Evolutionary conservation across 768 basidiomycete species (phyloP), one percentile per base, ranked within the genome.

Genomic region (Termitomyces sp.): DNA sequence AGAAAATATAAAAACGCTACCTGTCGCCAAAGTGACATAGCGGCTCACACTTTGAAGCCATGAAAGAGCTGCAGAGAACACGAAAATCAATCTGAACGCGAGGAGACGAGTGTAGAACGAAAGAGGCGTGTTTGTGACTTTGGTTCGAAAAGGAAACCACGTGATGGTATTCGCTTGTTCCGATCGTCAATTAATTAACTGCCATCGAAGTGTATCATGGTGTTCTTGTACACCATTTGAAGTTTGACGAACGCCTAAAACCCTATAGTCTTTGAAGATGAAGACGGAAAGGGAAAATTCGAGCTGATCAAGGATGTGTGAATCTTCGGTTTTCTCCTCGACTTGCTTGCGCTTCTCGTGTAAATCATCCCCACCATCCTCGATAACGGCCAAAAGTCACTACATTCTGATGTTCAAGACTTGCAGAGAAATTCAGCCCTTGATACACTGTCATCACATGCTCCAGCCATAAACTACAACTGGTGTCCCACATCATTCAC

Each of bases 21-120:
- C 90, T 88, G 65, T 91, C 89, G 65, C 81, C 80, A 68, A 92
- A 92, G 60, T 84, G 81, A 72, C 88, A 88, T 53, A 92, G 73
- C 7, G 90, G 89, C 74, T 90, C 90, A 71, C 88, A 91, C 62
- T 78, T 77, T 45, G 74, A 73, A 51, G 76, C 66, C 79, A 80
- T 80, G 55, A 56, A 46, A 54, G 60, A 51, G n/a, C n/a, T 55
- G 59, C 52, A 52, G 54, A 67, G 45, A 59, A 56, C 48, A 58
- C 60, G 40, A 56, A 59, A 52, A 53, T 41, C 63, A 55, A 54
- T 58, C 24, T 54, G 50, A 33, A 63, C 61, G 57, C 58, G 61
- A 57, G 52, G 33, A 60, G 55, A 60, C 56, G 63, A 62, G 61
- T 55, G 62, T 47, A 59, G 61, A 61, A 62, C 61, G 62, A 61